Conservation (phyloP, 768 basidiomycete species). For the Crepidotus variabilis region DNA sequence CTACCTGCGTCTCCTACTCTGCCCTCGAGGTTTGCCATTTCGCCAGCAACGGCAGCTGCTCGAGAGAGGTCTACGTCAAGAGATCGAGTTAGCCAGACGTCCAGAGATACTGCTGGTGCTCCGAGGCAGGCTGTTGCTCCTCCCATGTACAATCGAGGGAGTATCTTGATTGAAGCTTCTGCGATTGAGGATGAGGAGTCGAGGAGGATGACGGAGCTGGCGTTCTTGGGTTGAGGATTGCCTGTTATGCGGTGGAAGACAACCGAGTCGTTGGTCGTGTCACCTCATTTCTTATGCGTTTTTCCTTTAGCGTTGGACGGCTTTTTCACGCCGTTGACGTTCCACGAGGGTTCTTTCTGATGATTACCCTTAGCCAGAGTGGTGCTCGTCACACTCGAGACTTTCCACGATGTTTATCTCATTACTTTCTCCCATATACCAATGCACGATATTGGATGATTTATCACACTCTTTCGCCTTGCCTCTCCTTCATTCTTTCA, state of each 20-base stretch:
- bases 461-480: background rate
- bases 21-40: conserved; percentile 10
- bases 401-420: background rate
- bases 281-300: background rate
- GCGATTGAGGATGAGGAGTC: conserved; percentile 66
- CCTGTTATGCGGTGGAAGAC: background rate
- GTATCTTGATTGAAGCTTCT: conserved; percentile 48
- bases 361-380: background rate
- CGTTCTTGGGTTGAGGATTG: conserved; percentile 45
- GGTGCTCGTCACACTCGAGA: background rate
- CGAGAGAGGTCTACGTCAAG: conserved; percentile 1
- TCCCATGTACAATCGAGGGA: conserved; percentile 55
- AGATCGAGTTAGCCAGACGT: background rate
- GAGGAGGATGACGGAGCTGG: conserved; percentile 66
- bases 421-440: background rate
- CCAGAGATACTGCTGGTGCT: conserved; percentile 1
- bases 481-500: background rate
- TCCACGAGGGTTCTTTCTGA: background rate
- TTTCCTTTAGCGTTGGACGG: background rate
- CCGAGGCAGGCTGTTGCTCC: conserved; percentile 46
- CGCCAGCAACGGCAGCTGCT: background rate
- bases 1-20: conserved; percentile 36
- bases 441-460: background rate
- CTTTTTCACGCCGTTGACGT: background rate
- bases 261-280: background rate